Evolutionary conservation across 345 rosid species (phyloP), one percentile per base, ranked within the genome.

Genomic region (Linum usitatissimum): DNA sequence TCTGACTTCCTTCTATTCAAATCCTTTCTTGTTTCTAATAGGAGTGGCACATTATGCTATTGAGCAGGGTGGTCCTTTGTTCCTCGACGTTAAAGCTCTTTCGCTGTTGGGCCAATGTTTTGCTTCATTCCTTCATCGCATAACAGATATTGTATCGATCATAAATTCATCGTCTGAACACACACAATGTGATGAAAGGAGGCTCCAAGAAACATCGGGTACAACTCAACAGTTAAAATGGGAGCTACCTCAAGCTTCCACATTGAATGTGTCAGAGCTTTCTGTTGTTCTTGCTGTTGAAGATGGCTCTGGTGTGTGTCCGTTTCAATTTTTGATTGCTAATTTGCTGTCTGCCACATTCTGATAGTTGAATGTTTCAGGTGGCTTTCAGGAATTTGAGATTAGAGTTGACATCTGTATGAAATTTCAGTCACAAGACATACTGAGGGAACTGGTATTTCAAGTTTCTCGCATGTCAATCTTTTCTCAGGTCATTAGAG

Each of bases 1-100:
- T 53, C 38, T 60, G 4, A 57, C 57, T 63, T 69, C 18, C 34
- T 20, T 10, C 17, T 59, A 56, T 61, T 66, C 55, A 65, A 18
- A 28, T 49, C 6, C 40, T 28, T 9, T 39, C 36, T 54, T 42
- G 6, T 59, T 64, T 63, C 78, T 65, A 39, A 69, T 61, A 54
- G 55, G 68, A 73, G 56, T 68, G 71, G 71, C 60, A 55, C 54
- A 55, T 80, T 76, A 61, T 83, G 69, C 66, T 66, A 42, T 59
- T 70, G 78, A 10, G 72, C 96, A 91, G 98, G 98, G 95, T 71
- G 85, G 91, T 68, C 74, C 72, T 73, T 67, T 85, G 63, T 66
- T 84, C 68, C 72, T 88, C 75, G 98, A 91, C 75, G 63, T 80
- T 39, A 64, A 67, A 62, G 85, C 95, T 63, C 65, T 85, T 77